A percentile compares a stretch with the other conserved stretches of the same genome.
Conservation (phyloP, 225 moss, liverwort and hornwort species). For the Neckera pumila region DNA sequence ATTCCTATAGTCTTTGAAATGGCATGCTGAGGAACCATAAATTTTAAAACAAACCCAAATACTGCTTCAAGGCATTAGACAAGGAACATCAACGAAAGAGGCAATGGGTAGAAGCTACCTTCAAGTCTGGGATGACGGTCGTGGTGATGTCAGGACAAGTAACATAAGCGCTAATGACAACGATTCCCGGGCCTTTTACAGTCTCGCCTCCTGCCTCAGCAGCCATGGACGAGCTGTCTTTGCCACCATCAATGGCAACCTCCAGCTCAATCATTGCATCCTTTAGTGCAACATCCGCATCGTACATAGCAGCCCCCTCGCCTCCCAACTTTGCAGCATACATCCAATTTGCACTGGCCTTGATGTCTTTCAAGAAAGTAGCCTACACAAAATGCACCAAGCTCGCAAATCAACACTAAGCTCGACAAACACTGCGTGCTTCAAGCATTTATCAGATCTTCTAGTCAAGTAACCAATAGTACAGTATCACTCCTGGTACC, state of each 20-base stretch:
- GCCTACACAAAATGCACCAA: constrained; percentile 19
- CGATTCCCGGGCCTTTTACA: constrained; percentile 88
- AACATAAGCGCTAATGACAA: constrained; percentile 92
- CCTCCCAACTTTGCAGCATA: constrained; percentile 91
- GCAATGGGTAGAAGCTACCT: constrained; percentile 22
- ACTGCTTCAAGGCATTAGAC: too few species aligned
- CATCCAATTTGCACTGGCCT: constrained; percentile 98
- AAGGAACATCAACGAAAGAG: too few species aligned
- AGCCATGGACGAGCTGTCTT: constrained; percentile 95
- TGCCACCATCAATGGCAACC: constrained; percentile 90
- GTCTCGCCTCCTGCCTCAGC: constrained; percentile 93
- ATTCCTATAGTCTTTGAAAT: too few species aligned
- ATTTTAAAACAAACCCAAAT: too few species aligned
- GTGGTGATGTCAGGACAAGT: constrained; percentile 90
- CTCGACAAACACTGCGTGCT: too few species aligned
- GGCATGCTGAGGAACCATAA: too few species aligned
- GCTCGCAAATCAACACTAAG: too few species aligned
- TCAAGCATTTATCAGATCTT: too few species aligned
- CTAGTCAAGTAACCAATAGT: too few species aligned
- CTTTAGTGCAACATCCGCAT: constrained; percentile 74
- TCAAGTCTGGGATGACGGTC: constrained; percentile 87
- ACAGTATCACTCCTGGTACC: too few species aligned
- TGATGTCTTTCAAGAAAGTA: constrained; percentile 78
- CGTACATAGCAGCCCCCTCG: constrained; percentile 92
- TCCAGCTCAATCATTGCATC: constrained; percentile 89